Conservation (phyloP, 306 rosid genomes). For the Malus asiatica region DNA sequence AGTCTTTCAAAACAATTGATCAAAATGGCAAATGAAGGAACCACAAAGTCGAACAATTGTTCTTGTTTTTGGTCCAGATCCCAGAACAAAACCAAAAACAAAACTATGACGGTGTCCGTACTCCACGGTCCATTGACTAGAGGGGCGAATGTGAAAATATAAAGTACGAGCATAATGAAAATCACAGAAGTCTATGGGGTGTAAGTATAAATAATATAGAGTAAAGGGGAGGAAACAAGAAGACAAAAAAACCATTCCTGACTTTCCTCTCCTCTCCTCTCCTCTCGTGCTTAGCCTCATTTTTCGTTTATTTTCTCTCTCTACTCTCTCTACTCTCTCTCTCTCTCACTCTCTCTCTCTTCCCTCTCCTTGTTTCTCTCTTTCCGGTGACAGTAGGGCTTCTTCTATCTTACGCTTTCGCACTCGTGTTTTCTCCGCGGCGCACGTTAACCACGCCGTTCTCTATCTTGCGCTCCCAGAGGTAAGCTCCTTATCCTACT, state of each 20-base stretch:
- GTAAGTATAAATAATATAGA: conserved; percentile 11
- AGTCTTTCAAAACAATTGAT: no score
- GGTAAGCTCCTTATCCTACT: conserved; percentile 18
- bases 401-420: conserved; percentile 25
- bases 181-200: neutral
- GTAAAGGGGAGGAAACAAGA: conserved; percentile 12
- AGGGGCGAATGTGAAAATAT: no score
- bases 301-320: conserved; percentile 11
- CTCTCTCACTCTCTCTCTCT: conserved; percentile 28
- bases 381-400: conserved; percentile 42
- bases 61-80: neutral
- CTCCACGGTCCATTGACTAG: no score
- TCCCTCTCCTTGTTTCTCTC: conserved; percentile 17
- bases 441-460: conserved; percentile 31
- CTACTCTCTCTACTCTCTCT: neutral
- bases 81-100: neutral
- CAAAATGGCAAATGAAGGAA: neutral
- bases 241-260: conserved; percentile 9
- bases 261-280: conserved; percentile 19
- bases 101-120: neutral
- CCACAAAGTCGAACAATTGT: neutral
- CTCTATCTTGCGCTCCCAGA: conserved; percentile 27
- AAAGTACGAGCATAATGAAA: neutral
- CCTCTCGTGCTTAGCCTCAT: neutral
- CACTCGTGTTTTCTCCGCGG: conserved; percentile 13